phyloP scores from a whole-genome alignment of 2,329 filamentous ascomycete genomes.

The Venturia pyrina region DNA sequence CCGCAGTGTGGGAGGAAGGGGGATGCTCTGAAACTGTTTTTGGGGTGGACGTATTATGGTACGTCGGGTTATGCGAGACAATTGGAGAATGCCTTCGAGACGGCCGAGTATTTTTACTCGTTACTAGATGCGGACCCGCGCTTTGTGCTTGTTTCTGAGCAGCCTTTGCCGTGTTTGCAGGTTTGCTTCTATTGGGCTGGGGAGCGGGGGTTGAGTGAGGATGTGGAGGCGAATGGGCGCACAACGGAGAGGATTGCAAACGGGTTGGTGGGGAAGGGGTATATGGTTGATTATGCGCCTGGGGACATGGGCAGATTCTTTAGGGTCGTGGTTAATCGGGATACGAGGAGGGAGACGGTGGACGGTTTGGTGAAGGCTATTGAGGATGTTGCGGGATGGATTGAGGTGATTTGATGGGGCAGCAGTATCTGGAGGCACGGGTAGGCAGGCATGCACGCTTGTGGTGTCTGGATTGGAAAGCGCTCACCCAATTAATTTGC shows the following conservation, averaged over 20 bases:
- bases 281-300: constrained; percentile 60
- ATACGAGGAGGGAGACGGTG: constrained; percentile 49
- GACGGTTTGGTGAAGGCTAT: constrained; percentile 53
- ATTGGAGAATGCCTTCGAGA: constrained; percentile 58
- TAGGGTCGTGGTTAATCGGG: constrained; percentile 56
- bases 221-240: constrained; percentile 41
- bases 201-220: constrained; percentile 38
- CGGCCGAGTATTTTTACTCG: constrained; percentile 57
- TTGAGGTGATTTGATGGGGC: neutral
- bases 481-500: too few relatives aligned
- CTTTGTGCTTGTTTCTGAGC: constrained; percentile 62
- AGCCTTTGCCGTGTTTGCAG: constrained; percentile 80
- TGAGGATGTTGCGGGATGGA: constrained; percentile 31
- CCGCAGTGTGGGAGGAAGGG: constrained; percentile 84
- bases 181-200: constrained; percentile 86
- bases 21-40: constrained; percentile 77
- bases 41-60: constrained; percentile 87
- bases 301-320: constrained; percentile 57
- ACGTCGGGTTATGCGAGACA: constrained; percentile 56
- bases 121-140: constrained; percentile 46
- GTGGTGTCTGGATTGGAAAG: neutral
- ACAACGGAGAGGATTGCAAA: constrained; percentile 46
- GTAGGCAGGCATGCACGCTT: neutral
- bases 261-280: constrained; percentile 47
- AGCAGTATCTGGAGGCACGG: neutral